phyloP scores from a whole-genome alignment of 345 rosid species.

The Nasturtium officinale region DNA sequence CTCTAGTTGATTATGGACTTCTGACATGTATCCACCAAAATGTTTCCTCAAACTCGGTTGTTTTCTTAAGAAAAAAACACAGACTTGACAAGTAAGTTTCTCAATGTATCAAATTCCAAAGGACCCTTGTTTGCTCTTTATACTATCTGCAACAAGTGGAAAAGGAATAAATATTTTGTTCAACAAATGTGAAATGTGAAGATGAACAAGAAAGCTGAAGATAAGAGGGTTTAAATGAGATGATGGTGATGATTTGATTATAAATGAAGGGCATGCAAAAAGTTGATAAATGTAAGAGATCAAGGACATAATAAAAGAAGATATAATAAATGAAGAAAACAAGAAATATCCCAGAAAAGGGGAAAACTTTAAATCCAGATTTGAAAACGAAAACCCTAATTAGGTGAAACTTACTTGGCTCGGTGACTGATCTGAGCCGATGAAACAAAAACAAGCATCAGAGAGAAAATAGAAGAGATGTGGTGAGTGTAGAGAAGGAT shows the following conservation, averaged over 20 bases:
- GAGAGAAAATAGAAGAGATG: constrained; percentile 39
- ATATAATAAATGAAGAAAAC: constrained; percentile 20
- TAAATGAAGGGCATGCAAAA: constrained; percentile 33
- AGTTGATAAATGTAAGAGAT: background rate
- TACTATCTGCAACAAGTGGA: constrained; percentile 30
- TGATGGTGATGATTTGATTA: constrained; percentile 13
- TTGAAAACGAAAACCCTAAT: constrained; percentile 23
- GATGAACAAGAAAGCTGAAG: constrained; percentile 7
- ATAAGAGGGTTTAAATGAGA: background rate
- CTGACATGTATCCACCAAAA: constrained; percentile 58
- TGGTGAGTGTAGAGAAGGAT: constrained; percentile 40
- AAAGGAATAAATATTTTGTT: constrained; percentile 14
- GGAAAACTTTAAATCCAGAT: constrained; percentile 19
- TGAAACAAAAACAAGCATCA: constrained; percentile 32
- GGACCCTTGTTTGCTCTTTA: constrained; percentile 23
- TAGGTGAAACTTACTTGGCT: constrained; percentile 49
- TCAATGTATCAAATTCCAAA: constrained; percentile 30
- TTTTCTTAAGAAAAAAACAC: background rate
- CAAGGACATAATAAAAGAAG: constrained; percentile 6
- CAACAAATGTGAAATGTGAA: constrained; percentile 1
- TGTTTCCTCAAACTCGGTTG: background rate
- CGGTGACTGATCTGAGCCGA: constrained; percentile 55
- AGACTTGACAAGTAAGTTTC: constrained; percentile 8
- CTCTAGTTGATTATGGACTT: constrained; percentile 80
- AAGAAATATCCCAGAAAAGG: background rate